These are phyloP conservation scores for Amauroascus verrucosus DNA, from an alignment of 2,329 filamentous ascomycete species.

Conservation along the genomic window DNA sequence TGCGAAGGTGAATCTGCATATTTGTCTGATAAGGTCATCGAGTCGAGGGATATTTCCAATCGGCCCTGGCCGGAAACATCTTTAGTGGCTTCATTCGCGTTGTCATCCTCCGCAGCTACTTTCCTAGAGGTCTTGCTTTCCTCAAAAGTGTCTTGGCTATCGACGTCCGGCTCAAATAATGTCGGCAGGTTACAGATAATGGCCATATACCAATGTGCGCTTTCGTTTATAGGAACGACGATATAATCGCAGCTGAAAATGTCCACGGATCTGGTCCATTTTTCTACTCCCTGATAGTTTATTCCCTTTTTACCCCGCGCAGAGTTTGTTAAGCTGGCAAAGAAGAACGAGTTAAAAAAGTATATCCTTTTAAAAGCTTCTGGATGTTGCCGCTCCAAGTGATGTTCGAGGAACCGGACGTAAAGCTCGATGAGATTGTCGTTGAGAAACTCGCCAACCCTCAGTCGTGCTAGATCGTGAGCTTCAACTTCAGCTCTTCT, in stretches of 20 bases:
- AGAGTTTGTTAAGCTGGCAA: conserved; percentile 58
- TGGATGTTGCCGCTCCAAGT: conserved; percentile 46
- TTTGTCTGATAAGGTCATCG: conserved; percentile 24
- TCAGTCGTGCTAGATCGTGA: conserved; percentile 54
- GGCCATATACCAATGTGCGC: conserved; percentile 83
- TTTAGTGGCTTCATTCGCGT: background rate
- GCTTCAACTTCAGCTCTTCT: conserved; percentile 38
- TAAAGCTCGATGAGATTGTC: conserved; percentile 90
- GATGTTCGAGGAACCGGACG: conserved; percentile 59
- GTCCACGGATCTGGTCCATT: conserved; percentile 80
- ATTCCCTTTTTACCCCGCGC: conserved; percentile 47
- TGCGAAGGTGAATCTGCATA: conserved; percentile 4
- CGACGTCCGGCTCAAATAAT: conserved; percentile 4
- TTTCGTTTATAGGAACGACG: conserved; percentile 82
- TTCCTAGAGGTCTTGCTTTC: background rate
- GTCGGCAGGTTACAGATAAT: conserved; percentile 83
- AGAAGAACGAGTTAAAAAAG: conserved; percentile 92
- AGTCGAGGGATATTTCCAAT: conserved; percentile 20
- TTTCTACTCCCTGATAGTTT: conserved; percentile 74
- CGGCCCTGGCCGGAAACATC: conserved; percentile 3
- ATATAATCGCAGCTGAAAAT: conserved; percentile 80
- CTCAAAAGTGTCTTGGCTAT: background rate
- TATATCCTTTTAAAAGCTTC: conserved; percentile 58
- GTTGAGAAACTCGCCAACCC: conserved; percentile 80
- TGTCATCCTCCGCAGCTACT: background rate